Percentiles rank a stretch among this genome's conserved stretches.
These are phyloP conservation scores for Cercospora canescens DNA, from an alignment of 2,329 filamentous ascomycete genomes.

Conservation along the genomic window DNA sequence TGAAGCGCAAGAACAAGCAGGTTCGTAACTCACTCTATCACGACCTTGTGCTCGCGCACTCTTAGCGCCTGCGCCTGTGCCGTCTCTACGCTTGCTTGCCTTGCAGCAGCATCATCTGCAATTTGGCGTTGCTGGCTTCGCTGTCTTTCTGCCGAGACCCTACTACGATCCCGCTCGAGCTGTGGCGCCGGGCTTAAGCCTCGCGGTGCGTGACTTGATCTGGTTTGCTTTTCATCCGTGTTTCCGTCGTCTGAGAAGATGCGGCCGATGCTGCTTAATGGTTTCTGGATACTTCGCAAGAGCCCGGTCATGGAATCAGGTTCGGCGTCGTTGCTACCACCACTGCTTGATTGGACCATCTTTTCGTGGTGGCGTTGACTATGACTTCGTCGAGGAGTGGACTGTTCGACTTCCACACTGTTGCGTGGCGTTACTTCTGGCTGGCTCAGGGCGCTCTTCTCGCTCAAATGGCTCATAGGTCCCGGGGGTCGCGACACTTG, in stretches of 20 bases:
- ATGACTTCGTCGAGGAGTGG: slow-evolving; percentile 58
- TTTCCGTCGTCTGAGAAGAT: slow-evolving; percentile 78
- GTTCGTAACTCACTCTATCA: slow-evolving; percentile 66
- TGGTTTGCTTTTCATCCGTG: slow-evolving; percentile 30
- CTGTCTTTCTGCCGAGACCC: slow-evolving; percentile 23
- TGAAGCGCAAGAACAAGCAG: background rate
- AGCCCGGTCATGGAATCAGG: slow-evolving; percentile 80
- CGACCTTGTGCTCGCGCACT: slow-evolving; percentile 79
- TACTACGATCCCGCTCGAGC: slow-evolving; percentile 24
- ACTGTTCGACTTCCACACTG: slow-evolving; percentile 61
- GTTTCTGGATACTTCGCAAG: slow-evolving; percentile 85
- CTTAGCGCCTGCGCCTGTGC: slow-evolving; percentile 85
- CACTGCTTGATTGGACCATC: slow-evolving; percentile 24
- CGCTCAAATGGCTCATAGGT: slow-evolving; percentile 41
- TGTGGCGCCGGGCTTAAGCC: slow-evolving; percentile 46
- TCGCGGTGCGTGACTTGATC: slow-evolving; percentile 47
- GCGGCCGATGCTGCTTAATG: slow-evolving; percentile 85
- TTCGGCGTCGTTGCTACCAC: slow-evolving; percentile 50
- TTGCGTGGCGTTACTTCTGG: slow-evolving; percentile 61
- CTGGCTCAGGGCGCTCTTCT: slow-evolving; percentile 52
- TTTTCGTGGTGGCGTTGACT: slow-evolving; percentile 44
- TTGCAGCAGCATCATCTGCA: slow-evolving; percentile 83
- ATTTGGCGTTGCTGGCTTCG: slow-evolving; percentile 47
- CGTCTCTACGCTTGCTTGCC: slow-evolving; percentile 85
- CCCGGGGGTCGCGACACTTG: slow-evolving; percentile 34